These are phyloP conservation scores for Fistulina hepatica DNA, from an alignment of 1,284 basidiomycete genomes.

Conservation along the genomic window DNA sequence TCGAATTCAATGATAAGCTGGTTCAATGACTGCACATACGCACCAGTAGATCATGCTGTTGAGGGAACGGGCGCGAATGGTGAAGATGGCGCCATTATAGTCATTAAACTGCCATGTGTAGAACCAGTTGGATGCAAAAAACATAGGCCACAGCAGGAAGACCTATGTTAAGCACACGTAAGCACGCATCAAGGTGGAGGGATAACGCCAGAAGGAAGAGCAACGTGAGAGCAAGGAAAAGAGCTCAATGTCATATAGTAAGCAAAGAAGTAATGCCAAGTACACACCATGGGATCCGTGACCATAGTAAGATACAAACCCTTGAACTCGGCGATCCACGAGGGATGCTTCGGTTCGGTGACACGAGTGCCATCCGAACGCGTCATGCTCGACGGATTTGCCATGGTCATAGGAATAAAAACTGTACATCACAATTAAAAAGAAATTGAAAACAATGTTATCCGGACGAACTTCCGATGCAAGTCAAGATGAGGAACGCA, in stretches of 20 bases:
- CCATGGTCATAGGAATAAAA: conserved; percentile 54
- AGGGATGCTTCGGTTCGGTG: conserved; percentile 45
- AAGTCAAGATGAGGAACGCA: conserved; percentile 59
- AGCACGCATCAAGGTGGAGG: too few relatives aligned
- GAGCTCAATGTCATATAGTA: too few relatives aligned
- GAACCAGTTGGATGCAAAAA: conserved; percentile 69
- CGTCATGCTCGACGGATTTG: conserved; percentile 53
- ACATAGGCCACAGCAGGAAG: conserved; percentile 54
- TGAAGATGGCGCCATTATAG: conserved; percentile 54
- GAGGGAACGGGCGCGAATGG: conserved; percentile 52
- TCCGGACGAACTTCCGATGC: too few relatives aligned
- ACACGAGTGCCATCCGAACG: conserved; percentile 67
- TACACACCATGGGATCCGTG: conserved; percentile 47
- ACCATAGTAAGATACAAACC: conserved; percentile 38
- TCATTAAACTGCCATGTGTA: conserved; percentile 69
- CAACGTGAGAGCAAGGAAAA: too few relatives aligned
- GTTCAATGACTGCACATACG: too few relatives aligned
- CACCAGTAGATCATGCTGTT: conserved; percentile 67
- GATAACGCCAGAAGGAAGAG: too few relatives aligned
- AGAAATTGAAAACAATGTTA: too few relatives aligned
- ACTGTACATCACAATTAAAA: too few relatives aligned
- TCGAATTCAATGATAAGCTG: too few relatives aligned
- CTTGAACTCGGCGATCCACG: conserved; percentile 54
- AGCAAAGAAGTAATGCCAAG: too few relatives aligned
- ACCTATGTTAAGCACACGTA: too few relatives aligned